Base-by-base conservation (phyloP, 176 grass and related monocot species). In the Triticum turgidum region DNA sequence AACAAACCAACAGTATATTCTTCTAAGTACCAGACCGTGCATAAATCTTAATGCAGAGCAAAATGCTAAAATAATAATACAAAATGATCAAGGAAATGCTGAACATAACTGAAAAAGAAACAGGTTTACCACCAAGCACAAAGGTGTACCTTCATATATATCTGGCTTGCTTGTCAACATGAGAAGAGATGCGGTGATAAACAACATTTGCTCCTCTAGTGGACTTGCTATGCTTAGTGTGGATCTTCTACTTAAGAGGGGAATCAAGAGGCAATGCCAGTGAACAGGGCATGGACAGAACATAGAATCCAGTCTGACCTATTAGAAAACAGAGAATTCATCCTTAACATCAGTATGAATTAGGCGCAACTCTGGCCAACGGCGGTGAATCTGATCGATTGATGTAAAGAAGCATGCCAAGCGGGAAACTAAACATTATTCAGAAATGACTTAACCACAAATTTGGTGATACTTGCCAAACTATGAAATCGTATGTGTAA, bases 141-240 rank as follows among this genome's bases (percentile, higher is more conserved):
- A 91, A 89, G 42, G 52, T 38, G 41, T 44, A 98, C 96, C 91
- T 89, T 98, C 90, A 92, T 96, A 95, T 35, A 96, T 98, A 92
- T 29, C 29, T 1, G 29, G 85, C 76, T 79, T 90, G 80, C 41
- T 72, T 82, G 47, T 98, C 89, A 52, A 98, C 91, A 89, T 92
- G 96, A 88, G 86, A 94, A 86, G 85, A 88, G 75, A 98, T 91
- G 41, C 92, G 88, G 24, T 83, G 83, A 89, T 96, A 98, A 72
- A 96, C 90, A 45, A 88, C 87, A 96, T 92, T 96, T 88, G 96
- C 93, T 44, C 93, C 96, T 92, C 93, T 90, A 56, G 95, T 92
- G 34, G 96, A 86, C 82, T 91, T 98, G 93, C 93, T 98, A 88
- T 98, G 92, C 79, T 96, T 58, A 98, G 4, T 89, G 72, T 68